Percentiles rank a stretch among this genome's conserved stretches.
phyloP scores from a whole-genome alignment of 768 basidiomycete species.

The Mycena vulgaris region DNA sequence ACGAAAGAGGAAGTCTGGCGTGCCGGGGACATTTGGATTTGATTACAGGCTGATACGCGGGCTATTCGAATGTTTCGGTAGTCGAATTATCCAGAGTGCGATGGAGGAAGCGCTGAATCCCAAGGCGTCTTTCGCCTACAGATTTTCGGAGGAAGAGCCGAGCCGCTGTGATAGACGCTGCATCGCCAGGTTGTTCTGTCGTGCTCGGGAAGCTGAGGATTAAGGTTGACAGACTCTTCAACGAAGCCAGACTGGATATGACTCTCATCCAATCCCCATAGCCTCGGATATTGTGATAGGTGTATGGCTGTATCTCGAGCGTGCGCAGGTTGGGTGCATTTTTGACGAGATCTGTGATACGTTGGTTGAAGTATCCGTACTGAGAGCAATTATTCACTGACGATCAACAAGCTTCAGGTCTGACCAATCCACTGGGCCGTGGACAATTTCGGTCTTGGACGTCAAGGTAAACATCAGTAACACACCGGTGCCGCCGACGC shows the following conservation, averaged over 20 bases:
- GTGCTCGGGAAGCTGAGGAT: conserved; percentile 19
- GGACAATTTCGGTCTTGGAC: conserved; percentile 19
- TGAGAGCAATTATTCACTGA: conserved; percentile 7
- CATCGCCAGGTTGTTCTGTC: conserved; percentile 14
- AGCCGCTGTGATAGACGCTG: conserved; percentile 9
- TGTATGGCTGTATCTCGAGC: conserved; percentile 29
- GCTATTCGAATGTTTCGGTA: conserved; percentile 13
- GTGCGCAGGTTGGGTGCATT: conserved; percentile 26
- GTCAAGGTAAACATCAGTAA: conserved; percentile 22
- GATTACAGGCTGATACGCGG: not conserved
- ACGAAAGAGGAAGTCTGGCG: not conserved
- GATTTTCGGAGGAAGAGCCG: conserved; percentile 10
- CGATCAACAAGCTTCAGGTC: too few relatives aligned
- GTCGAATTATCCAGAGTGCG: conserved; percentile 1
- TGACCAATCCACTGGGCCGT: too few relatives aligned
- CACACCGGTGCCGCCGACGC: conserved; percentile 24
- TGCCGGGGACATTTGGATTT: not conserved
- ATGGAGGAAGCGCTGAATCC: not conserved
- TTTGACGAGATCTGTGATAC: conserved; percentile 20
- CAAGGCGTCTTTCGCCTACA: not conserved
- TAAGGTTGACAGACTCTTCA: conserved; percentile 14
- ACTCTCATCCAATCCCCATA: not conserved
- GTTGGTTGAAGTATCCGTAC: too few relatives aligned
- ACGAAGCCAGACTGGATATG: conserved; percentile 18
- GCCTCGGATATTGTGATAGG: too few relatives aligned